Conservation (phyloP, 2,329 filamentous ascomycete species). For the Fusarium concolor region DNA sequence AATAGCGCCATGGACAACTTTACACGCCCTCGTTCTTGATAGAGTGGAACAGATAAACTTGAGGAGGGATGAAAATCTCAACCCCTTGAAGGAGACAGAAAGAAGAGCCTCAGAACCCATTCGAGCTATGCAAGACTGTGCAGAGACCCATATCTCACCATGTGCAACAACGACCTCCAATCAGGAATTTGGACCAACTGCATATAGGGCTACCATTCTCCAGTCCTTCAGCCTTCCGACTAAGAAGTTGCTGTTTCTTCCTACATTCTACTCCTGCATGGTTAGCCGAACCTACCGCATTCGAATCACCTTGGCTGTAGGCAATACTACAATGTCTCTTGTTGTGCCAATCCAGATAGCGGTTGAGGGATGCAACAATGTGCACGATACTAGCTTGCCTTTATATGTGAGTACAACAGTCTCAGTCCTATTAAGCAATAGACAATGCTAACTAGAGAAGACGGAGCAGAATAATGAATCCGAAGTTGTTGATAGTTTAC, state of each 20-base stretch:
- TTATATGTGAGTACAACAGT: not conserved
- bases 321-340: not conserved
- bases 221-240: not conserved
- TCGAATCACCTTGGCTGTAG: not conserved
- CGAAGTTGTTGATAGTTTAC: not conserved
- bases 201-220: not conserved
- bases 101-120: not conserved
- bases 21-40: not conserved
- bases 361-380: not conserved
- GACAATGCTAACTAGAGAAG: not conserved
- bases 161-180: not conserved
- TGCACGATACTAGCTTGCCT: not conserved
- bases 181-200: not conserved
- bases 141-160: no score
- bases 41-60: not conserved
- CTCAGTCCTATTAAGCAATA: fast-evolving
- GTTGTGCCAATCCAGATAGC: conserved; percentile 4
- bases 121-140: fast-evolving
- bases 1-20: conserved; percentile 2
- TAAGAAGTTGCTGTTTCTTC: not conserved
- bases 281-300: conserved; percentile 9
- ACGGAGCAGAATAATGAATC: not conserved
- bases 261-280: conserved; percentile 8
- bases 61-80: not conserved
- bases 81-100: fast-evolving